Evolutionary conservation across 768 basidiomycete species (phyloP), one percentile per base, ranked within the genome.

Genomic region (Leccinum sublutescens): DNA sequence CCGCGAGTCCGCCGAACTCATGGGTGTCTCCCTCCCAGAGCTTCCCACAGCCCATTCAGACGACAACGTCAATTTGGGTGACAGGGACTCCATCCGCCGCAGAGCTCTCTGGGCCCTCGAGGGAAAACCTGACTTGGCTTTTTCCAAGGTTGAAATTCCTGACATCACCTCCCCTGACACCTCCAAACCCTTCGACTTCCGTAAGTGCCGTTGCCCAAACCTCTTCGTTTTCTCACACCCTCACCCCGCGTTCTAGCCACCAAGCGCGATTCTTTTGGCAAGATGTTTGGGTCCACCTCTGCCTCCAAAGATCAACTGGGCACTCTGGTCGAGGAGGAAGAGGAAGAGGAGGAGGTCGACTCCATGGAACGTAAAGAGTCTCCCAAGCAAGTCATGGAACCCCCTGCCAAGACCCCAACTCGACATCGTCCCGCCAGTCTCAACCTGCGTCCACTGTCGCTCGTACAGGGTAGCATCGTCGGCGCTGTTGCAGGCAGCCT

Each of bases 101-200:
- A 82, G 88, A 29, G 93, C 94, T 9, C 84, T 95, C 47, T 88
- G 84, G 83, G 88, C 92, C 12, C 82, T 96, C 50, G 94, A 96
- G 75, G 94, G 93, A 52, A 89, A 89, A 73, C 82, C 85, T 2
- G 86, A 87, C 62, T 73, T 85, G 45, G 78, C 82, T 25, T 91
- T 84, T 68, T 80, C 84, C 62, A 90, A 84, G 66, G 91, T 94
- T 21, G 88, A 93, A 75, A 93, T 94, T 23, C 91, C 91, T 29
- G 91, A 93, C 62, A 78, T 93, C 34, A 77, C 80, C 34, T 82
- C 82, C 1, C 81, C 87, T 9, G 81, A 83, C 56, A 69, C 80
- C 59, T 80, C 85, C 66, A 82, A 81, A 59, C 69, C 82, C 57
- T 87, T 84, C 66, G 87, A 90, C 58, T 82, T 89, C 61, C 80